These are phyloP conservation scores for Parietichytrium sp. DNA, from an alignment of 108 stramenopile genomes.

Conservation along the genomic window DNA sequence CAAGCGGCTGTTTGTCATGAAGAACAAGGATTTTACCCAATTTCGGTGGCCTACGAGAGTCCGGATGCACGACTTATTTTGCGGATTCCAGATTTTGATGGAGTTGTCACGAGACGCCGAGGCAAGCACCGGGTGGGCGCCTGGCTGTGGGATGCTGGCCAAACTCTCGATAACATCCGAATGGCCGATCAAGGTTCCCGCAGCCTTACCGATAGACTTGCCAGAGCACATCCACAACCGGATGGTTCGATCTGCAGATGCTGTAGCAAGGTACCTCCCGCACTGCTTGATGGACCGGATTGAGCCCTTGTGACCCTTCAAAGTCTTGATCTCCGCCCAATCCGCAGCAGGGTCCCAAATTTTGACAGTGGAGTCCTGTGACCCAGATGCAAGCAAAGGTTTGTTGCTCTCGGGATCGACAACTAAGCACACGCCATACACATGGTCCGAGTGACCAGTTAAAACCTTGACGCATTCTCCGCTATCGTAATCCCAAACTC, in stretches of 20 bases:
- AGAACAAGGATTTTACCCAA: not conserved
- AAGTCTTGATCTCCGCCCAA: not conserved
- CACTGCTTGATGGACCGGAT: constrained; percentile 35
- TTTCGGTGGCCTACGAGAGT: constrained; percentile 22
- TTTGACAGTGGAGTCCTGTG: constrained; percentile 7
- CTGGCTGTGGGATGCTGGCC: not conserved
- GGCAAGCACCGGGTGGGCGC: not conserved
- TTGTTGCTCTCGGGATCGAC: too few relatives aligned
- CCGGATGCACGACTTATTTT: not conserved
- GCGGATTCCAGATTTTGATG: constrained; percentile 12
- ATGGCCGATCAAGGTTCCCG: not conserved
- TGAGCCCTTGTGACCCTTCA: not conserved
- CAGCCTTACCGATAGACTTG: constrained; percentile 3
- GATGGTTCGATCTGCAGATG: constrained; percentile 28
- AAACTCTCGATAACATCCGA: not conserved
- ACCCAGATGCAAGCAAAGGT: not conserved
- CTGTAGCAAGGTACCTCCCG: not conserved
- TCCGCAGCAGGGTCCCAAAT: constrained; percentile 1
- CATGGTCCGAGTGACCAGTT: constrained; percentile 17
- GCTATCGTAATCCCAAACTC: constrained; percentile 1
- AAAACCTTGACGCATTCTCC: not conserved
- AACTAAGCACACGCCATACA: constrained; percentile 10
- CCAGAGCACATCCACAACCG: not conserved
- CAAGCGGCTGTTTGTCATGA: not conserved
- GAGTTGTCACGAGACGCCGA: constrained; percentile 28